These are phyloP conservation scores for Cystobasidium onofrii DNA, from an alignment of 768 basidiomycete genomes.

Conservation along the genomic window DNA sequence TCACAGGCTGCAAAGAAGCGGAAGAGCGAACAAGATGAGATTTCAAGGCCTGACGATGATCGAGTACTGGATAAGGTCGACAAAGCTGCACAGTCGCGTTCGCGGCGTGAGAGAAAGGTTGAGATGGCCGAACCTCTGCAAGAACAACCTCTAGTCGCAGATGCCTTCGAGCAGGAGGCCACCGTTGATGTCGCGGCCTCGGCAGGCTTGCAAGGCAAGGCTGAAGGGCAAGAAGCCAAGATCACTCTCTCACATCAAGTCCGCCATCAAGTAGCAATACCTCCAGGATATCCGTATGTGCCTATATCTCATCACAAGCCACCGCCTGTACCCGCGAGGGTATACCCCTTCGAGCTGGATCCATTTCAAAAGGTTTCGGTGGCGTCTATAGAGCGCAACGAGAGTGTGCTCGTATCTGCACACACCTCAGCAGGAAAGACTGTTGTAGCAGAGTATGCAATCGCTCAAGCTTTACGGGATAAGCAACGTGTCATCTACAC, in stretches of 20 bases:
- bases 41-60: not conserved
- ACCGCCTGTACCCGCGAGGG: constrained; percentile 76
- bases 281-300: constrained; percentile 78
- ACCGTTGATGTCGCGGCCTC: constrained; percentile 25
- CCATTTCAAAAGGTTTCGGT: constrained; percentile 95
- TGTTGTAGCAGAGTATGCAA: constrained; percentile 98
- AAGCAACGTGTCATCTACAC: constrained; percentile 98
- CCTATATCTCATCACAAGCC: constrained; percentile 88
- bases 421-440: constrained; percentile 99
- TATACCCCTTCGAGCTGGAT: constrained; percentile 93
- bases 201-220: constrained; percentile 25
- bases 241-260: constrained; percentile 31
- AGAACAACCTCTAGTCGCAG: constrained; percentile 29
- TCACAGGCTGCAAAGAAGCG: constrained; percentile 11
- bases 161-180: constrained; percentile 32
- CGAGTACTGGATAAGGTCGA: not conserved
- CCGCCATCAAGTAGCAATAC: constrained; percentile 91
- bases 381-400: constrained; percentile 89
- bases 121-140: constrained; percentile 19
- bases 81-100: not conserved
- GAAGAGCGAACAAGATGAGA: constrained; percentile 3
- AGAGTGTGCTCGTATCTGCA: constrained; percentile 93
- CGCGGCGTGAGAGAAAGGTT: not conserved
- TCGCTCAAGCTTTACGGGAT: constrained; percentile 85
- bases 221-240: constrained; percentile 21